Evolutionary conservation across 139 green algal species (phyloP), one percentile per base, ranked within the genome.

Genomic region (Mychonastes homosphaera): DNA sequence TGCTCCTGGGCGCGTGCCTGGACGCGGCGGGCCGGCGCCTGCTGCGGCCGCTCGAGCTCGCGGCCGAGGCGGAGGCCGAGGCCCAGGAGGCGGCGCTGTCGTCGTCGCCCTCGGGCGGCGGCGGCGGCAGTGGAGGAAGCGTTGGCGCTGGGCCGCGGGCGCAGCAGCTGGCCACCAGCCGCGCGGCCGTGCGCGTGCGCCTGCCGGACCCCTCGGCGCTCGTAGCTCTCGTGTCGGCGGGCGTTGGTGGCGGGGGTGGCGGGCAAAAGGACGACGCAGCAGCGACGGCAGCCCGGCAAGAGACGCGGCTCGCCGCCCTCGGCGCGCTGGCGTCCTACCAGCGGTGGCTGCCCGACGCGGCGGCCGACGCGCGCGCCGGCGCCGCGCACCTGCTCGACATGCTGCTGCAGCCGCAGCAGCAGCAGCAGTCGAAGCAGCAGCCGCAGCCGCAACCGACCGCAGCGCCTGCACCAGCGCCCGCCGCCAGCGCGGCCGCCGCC

Each of bases 121-220:
- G n/a, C n/a, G n/a, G n/a, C n/a, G n/a, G n/a, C n/a, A n/a, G n/a
- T n/a, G n/a, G n/a, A n/a, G n/a, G n/a, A n/a, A n/a, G n/a, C n/a
- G n/a, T n/a, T n/a, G n/a, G n/a, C n/a, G n/a, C n/a, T n/a, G n/a
- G n/a, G n/a, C n/a, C n/a, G n/a, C n/a, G n/a, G n/a, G n/a, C n/a
- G n/a, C n/a, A n/a, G n/a, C n/a, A n/a, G n/a, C n/a, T n/a, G n/a
- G n/a, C n/a, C n/a, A n/a, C n/a, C n/a, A n/a, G n/a, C n/a, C n/a
- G 56, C 18, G 23, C 24, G 3, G 53, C 62, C 0, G 43, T 72
- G 7, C 36, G 67, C 2, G 36, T 50, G 4, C 46, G 65, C 8
- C 58, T 83, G 36, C 76, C 76, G 2, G 76, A 81, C 50, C 53
- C 66, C 8, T 65, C 79, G 58, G 29, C 66, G 8, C 45, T 81